Percentiles rank a stretch among this genome's conserved stretches.
Evolutionary conservation across 345 rosid genomes (phyloP).

Genomic region (Clausena lansium): DNA sequence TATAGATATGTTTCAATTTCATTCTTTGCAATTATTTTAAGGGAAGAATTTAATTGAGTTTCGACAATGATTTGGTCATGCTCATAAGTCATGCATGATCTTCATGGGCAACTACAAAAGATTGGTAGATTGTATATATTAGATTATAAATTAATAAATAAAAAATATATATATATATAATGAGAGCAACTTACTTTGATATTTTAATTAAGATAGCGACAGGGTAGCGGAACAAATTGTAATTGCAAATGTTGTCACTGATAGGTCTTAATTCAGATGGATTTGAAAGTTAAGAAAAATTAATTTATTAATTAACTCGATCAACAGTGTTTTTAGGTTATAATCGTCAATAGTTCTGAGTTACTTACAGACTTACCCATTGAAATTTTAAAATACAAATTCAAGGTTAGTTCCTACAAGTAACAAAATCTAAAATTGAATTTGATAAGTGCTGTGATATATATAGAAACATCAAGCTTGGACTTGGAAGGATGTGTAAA

Average conservation of each 20-base stretch:
- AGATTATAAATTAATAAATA: background rate
- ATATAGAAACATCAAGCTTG: too few species aligned
- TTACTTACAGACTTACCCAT: too few species aligned
- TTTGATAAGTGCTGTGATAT: too few species aligned
- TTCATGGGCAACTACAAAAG: background rate
- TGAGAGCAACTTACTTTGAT: background rate
- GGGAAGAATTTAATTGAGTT: slow-evolving; percentile 1
- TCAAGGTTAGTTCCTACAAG: too few species aligned
- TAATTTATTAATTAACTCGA: too few species aligned
- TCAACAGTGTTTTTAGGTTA: too few species aligned
- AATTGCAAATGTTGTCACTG: background rate
- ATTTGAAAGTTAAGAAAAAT: background rate
- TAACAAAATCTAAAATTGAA: too few species aligned
- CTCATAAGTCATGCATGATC: background rate
- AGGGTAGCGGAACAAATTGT: background rate
- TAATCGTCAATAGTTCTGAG: too few species aligned
- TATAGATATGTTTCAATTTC: background rate
- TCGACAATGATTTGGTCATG: background rate
- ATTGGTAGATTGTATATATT: background rate
- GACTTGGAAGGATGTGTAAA: too few species aligned
- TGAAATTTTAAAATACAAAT: too few species aligned
- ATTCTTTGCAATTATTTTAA: background rate
- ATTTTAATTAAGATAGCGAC: background rate
- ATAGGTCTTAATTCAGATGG: background rate
- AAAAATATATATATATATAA: too few species aligned